phyloP scores from a whole-genome alignment of 768 basidiomycete genomes.

The Hemileccinum impolitum region DNA sequence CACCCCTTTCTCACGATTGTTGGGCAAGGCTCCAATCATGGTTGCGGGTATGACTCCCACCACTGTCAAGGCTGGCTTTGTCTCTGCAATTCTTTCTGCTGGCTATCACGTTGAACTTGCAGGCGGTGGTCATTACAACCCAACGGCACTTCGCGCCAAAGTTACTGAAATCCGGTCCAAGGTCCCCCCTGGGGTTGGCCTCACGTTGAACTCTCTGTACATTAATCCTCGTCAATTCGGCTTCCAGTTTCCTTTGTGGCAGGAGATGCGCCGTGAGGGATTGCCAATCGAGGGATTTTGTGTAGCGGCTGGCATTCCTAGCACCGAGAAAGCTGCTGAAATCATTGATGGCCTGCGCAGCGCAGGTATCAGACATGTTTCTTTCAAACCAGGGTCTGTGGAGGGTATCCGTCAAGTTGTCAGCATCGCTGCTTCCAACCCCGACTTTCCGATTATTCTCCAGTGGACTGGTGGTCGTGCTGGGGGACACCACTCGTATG shows the following conservation, averaged over 20 bases:
- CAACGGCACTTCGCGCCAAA: slow-evolving; percentile 83
- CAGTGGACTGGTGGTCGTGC: slow-evolving; percentile 99
- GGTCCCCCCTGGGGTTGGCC: slow-evolving; percentile 83
- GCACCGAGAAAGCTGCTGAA: slow-evolving; percentile 94
- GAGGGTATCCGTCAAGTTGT: slow-evolving; percentile 97
- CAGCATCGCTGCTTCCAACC: slow-evolving; percentile 90
- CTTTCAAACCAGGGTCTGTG: slow-evolving; percentile 98
- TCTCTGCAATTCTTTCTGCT: slow-evolving; percentile 86
- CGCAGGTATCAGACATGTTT: slow-evolving; percentile 92
- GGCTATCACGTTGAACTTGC: slow-evolving; percentile 97
- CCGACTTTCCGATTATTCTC: slow-evolving; percentile 94
- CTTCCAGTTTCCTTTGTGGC: slow-evolving; percentile 98
- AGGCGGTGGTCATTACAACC: slow-evolving; percentile 96
- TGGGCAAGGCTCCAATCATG: slow-evolving; percentile 98
- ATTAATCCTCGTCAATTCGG: slow-evolving; percentile 97
- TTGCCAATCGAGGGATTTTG: slow-evolving; percentile 98
- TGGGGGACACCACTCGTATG: slow-evolving; percentile 97
- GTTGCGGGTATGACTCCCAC: slow-evolving; percentile 99
- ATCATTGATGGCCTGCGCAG: slow-evolving; percentile 81
- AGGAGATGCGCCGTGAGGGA: slow-evolving; percentile 94
- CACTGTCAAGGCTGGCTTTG: slow-evolving; percentile 94
- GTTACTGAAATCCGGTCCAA: slow-evolving; percentile 87
- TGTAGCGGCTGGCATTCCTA: slow-evolving; percentile 96
- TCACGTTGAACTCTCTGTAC: slow-evolving; percentile 94
- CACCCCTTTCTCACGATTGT: slow-evolving; percentile 92